phyloP scores from a whole-genome alignment of 2,329 filamentous ascomycete genomes.

The Fusarium chlamydosporum region DNA sequence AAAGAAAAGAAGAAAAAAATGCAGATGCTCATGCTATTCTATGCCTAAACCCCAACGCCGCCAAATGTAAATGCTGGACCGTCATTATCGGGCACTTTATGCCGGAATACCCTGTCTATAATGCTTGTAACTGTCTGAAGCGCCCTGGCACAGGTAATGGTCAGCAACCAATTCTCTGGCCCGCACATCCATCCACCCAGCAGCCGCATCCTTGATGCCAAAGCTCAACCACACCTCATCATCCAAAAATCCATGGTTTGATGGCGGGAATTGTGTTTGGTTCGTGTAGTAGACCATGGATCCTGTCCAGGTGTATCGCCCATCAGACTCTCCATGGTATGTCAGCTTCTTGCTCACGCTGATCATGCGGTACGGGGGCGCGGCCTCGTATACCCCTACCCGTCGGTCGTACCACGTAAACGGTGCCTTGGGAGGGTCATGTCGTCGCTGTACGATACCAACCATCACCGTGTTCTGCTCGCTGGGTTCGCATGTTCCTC shows the following conservation, averaged over 20 bases:
- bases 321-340: slow-evolving; percentile 42
- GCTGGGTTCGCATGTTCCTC: slow-evolving; percentile 34
- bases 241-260: slow-evolving; percentile 42
- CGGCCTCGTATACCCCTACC: slow-evolving; percentile 38
- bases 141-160: slow-evolving; percentile 42
- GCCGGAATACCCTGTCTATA: slow-evolving; percentile 34
- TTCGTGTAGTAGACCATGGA: slow-evolving; percentile 42
- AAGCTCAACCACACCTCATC: slow-evolving; percentile 47
- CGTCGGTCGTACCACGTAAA: slow-evolving; percentile 44
- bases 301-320: slow-evolving; percentile 41
- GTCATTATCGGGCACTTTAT: slow-evolving; percentile 6
- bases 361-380: slow-evolving; percentile 41
- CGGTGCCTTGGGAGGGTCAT: slow-evolving; percentile 19
- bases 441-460: slow-evolving; percentile 42
- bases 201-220: slow-evolving; percentile 40
- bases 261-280: slow-evolving; percentile 21
- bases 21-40: background rate
- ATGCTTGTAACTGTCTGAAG: slow-evolving; percentile 32
- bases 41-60: slow-evolving; percentile 16
- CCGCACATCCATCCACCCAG: slow-evolving; percentile 44
- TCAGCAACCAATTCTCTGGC: slow-evolving; percentile 40
- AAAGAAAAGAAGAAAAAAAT: background rate
- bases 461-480: slow-evolving; percentile 42
- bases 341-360: slow-evolving; percentile 46
- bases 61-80: background rate